These are phyloP conservation scores for Clitocybe nebularis DNA, from an alignment of 1,284 basidiomycete genomes.

Conservation along the genomic window DNA sequence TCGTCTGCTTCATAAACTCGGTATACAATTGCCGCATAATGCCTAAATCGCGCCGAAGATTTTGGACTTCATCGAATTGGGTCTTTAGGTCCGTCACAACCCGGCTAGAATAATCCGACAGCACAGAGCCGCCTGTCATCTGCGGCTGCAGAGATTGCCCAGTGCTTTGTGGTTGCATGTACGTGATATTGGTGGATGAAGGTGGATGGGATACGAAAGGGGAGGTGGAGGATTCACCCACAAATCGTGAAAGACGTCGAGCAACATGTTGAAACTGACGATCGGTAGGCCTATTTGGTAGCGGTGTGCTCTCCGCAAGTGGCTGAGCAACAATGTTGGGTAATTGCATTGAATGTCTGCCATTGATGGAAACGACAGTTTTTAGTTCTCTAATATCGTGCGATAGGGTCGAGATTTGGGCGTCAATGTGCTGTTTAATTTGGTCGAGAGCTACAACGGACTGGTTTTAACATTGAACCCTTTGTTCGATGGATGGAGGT, in stretches of 20 bases:
- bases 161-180: conserved; percentile 57
- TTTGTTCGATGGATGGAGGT: conserved; percentile 1
- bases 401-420: conserved; percentile 81
- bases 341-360: conserved; percentile 40
- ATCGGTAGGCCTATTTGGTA: conserved; percentile 64
- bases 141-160: conserved; percentile 68
- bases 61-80: conserved; percentile 94
- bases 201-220: conserved; percentile 21
- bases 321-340: conserved; percentile 48
- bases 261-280: conserved; percentile 69
- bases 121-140: conserved; percentile 65
- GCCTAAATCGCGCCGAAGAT: conserved; percentile 88
- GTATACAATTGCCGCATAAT: conserved; percentile 92
- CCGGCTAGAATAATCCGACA: conserved; percentile 68
- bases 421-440: conserved; percentile 96
- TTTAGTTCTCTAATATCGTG: conserved; percentile 92
- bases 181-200: conserved; percentile 25
- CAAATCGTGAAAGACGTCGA: conserved; percentile 62
- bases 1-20: conserved; percentile 89
- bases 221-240: conserved; percentile 33
- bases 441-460: conserved; percentile 83
- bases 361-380: conserved; percentile 48
- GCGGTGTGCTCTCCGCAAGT: conserved; percentile 56
- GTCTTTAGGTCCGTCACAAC: conserved; percentile 82
- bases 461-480: conserved; percentile 1